Conservation (phyloP, 2,329 filamentous ascomycete species). For the Raffaelea ambrosiae region DNA sequence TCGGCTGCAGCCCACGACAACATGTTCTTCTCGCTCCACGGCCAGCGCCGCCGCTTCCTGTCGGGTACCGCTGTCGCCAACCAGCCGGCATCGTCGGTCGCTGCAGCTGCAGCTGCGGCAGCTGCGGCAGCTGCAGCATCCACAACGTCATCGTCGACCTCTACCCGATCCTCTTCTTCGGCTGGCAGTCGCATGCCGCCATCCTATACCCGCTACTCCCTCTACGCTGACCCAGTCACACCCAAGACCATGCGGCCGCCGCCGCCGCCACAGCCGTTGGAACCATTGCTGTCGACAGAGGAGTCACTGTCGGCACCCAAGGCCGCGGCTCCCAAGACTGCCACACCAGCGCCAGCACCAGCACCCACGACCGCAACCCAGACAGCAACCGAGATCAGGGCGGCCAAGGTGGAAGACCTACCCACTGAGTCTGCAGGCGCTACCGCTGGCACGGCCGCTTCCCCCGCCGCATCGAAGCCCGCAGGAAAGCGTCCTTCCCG, state of each 20-base stretch:
- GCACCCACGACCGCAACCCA: not conserved
- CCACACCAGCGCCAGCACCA: not conserved
- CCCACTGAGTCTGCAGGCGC: not conserved
- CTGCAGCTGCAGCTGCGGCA: not conserved
- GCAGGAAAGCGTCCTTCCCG: conserved; percentile 39
- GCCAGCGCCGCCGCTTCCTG: conserved; percentile 24
- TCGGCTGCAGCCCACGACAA: conserved; percentile 28
- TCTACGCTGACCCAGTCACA: conserved; percentile 3
- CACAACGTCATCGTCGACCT: not conserved
- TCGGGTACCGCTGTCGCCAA: conserved; percentile 39
- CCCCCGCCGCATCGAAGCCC: not conserved
- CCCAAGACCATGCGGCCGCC: conserved; percentile 8
- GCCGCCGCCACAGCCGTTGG: conserved; percentile 6
- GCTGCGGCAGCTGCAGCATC: not conserved
- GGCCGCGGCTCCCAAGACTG: not conserved
- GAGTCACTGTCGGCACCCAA: not conserved
- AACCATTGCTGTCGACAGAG: not conserved
- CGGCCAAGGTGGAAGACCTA: not conserved
- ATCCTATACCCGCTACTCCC: conserved; percentile 9
- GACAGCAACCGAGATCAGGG: conserved; percentile 7
- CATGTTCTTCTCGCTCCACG: not conserved
- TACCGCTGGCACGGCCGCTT: not conserved
- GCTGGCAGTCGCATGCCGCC: not conserved
- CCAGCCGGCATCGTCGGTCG: conserved; percentile 17
- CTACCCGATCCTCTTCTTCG: conserved; percentile 8